Conservation (phyloP, 2,329 filamentous ascomycete species). For the Fusarium verrucosum region DNA sequence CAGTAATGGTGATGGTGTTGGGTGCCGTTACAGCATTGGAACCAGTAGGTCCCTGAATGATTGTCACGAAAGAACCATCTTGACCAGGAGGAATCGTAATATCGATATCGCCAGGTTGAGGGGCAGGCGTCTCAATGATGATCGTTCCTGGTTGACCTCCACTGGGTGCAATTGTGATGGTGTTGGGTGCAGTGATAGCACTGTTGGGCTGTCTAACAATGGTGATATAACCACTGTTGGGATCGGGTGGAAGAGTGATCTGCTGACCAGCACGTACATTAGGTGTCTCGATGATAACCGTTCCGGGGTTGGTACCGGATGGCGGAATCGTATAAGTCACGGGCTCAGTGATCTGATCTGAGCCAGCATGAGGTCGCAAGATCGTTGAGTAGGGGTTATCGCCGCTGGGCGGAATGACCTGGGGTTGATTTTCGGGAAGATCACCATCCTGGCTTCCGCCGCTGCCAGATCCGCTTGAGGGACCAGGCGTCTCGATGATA, state of each 20-base stretch:
- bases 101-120: slow-evolving; percentile 5
- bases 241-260: slow-evolving; percentile 32
- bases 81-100: slow-evolving; percentile 27
- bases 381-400: slow-evolving; percentile 23
- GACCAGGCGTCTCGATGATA: slow-evolving; percentile 28
- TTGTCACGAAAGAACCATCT: slow-evolving; percentile 19
- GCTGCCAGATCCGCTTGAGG: slow-evolving; percentile 1
- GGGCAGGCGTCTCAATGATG: slow-evolving; percentile 29
- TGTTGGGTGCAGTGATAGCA: slow-evolving; percentile 25
- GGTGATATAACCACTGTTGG: slow-evolving; percentile 27
- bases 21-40: slow-evolving; percentile 13
- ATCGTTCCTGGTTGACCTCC: slow-evolving; percentile 22
- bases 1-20: slow-evolving; percentile 22
- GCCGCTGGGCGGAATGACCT: slow-evolving; percentile 21
- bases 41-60: slow-evolving; percentile 29
- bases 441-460: background rate
- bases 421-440: slow-evolving; percentile 9
- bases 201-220: slow-evolving; percentile 17
- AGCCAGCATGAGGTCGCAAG: slow-evolving; percentile 21
- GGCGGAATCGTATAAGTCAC: slow-evolving; percentile 26
- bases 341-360: slow-evolving; percentile 22
- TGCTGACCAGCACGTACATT: slow-evolving; percentile 15
- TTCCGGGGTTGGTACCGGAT: slow-evolving; percentile 15
- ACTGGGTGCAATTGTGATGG: slow-evolving; percentile 18
- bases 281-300: slow-evolving; percentile 29